Evolutionary conservation across 305 asterid species (phyloP), one percentile per base, ranked within the genome.

Genomic region (Fraxinus ornus): DNA sequence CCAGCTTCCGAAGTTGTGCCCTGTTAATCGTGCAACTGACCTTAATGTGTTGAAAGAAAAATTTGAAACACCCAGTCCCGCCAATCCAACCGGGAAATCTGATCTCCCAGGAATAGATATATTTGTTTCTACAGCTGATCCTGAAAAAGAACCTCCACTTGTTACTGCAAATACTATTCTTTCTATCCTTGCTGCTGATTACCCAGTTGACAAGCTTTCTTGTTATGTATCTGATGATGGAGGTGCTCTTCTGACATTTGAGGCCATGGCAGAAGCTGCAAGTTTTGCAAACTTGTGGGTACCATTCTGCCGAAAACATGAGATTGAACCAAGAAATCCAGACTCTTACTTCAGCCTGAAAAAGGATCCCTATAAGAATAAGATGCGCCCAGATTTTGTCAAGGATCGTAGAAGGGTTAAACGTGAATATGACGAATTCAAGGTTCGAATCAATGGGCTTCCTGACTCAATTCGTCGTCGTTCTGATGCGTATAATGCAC

Each of bases 391-490:
- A 4, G 84, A 84, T 77, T 84, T 80, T 28, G 86, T 84, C 68
- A 95, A 93, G 88, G 99, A 95, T 83, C 95, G 99, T 24, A 92
- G 99, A 82, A 86, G 98, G 83, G 93, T 93, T 15, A 95, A 95
- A 86, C 96, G 99, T 26, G 99, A 95, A 89, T 95, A 94, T 72
- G 99, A 95, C 84, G 99, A 95, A 77, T 95, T 92, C 77, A 95
- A 95, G 93, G 99, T 95, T 62, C 88, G 99, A 39, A 94, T 92
- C 77, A 95, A 95, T 21, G 93, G 99, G 35, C 93, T 95, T 49
- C 98, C 98, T 21, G 99, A 95, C 81, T 94, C 99, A 0, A 95
- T 95, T 76, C 94, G 99, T 19, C 92, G 99, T 8, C 93, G 99
- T 24, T 95, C 98, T 49, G 99, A 95, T 88, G 99, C 99, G 1